Evolutionary conservation across 805 yeast species (phyloP).

Genomic region (Wickerhamiella qilinensis): DNA sequence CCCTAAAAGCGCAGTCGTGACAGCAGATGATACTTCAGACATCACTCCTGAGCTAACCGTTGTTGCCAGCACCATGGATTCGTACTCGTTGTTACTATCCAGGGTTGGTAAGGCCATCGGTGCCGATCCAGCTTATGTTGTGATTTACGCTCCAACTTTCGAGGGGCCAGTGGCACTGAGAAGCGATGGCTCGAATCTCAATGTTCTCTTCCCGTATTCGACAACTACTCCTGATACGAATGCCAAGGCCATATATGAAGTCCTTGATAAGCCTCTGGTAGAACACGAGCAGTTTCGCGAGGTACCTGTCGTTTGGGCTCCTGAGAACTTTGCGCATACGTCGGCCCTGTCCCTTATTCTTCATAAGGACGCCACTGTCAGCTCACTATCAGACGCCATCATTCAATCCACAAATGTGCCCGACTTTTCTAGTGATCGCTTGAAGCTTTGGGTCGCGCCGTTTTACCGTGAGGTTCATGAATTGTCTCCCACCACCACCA

Average conservation of each 20-base stretch:
- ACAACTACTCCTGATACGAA: constrained; percentile 7
- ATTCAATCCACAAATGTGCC: not conserved
- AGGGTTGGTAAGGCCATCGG: constrained; percentile 39
- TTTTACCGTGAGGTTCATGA: not conserved
- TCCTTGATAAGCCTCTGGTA: constrained; percentile 52
- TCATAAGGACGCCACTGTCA: not conserved
- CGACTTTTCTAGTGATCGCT: not conserved
- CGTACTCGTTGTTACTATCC: constrained; percentile 44
- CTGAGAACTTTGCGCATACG: constrained; percentile 30
- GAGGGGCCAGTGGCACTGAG: not conserved
- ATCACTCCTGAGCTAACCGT: constrained; percentile 22
- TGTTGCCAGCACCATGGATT: constrained; percentile 50
- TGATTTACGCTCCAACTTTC: not conserved
- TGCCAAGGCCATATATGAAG: constrained; percentile 47
- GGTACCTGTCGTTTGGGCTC: constrained; percentile 55
- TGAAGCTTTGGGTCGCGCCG: not conserved
- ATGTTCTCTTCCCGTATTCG: constrained; percentile 4
- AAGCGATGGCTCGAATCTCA: constrained; percentile 8
- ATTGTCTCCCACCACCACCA: not conserved
- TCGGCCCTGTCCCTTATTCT: not conserved
- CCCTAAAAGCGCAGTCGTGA: constrained; percentile 7
- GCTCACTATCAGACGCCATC: not conserved
- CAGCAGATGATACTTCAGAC: constrained; percentile 11
- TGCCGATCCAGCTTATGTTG: constrained; percentile 40
- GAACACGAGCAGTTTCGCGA: constrained; percentile 65